These are phyloP conservation scores for Hordeum vulgare DNA, from an alignment of 176 grass and related monocot species.

Conservation along the genomic window DNA sequence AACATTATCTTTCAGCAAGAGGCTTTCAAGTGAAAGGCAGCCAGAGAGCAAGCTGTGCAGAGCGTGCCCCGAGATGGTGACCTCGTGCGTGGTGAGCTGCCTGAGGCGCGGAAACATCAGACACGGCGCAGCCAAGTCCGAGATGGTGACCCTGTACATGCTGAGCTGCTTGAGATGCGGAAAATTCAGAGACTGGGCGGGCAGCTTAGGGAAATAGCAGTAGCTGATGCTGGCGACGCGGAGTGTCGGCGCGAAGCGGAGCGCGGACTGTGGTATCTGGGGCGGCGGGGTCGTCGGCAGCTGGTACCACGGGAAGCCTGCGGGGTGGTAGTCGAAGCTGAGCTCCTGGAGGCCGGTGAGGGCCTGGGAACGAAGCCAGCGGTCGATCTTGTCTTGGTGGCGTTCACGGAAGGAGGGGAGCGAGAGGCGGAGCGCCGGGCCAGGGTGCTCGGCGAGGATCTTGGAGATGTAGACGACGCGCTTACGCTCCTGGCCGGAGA, in stretches of 20 bases:
- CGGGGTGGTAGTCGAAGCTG: not conserved
- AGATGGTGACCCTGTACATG: not conserved
- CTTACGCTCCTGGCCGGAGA: not conserved
- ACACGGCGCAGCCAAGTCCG: not conserved
- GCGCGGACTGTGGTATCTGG: not conserved
- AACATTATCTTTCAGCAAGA: not conserved
- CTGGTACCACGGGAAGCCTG: not conserved
- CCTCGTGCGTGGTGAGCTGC: not conserved
- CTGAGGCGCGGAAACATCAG: not conserved
- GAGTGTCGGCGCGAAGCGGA: not conserved
- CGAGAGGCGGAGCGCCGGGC: not conserved
- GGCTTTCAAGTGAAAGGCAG: not conserved
- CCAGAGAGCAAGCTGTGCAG: not conserved
- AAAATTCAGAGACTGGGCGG: not conserved
- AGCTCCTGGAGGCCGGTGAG: not conserved
- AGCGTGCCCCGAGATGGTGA: not conserved
- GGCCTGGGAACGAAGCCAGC: not conserved
- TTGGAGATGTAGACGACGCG: not conserved
- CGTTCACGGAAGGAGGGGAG: not conserved
- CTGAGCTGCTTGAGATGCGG: not conserved
- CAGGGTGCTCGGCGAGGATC: not conserved
- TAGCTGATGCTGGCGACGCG: not conserved
- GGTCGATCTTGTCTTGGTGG: not conserved
- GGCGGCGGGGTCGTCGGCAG: not conserved
- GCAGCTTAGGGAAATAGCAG: not conserved